Evolutionary conservation across 2,329 filamentous ascomycete genomes (phyloP), one percentile per base, ranked within the genome.

Genomic region (Septoria petroselini): DNA sequence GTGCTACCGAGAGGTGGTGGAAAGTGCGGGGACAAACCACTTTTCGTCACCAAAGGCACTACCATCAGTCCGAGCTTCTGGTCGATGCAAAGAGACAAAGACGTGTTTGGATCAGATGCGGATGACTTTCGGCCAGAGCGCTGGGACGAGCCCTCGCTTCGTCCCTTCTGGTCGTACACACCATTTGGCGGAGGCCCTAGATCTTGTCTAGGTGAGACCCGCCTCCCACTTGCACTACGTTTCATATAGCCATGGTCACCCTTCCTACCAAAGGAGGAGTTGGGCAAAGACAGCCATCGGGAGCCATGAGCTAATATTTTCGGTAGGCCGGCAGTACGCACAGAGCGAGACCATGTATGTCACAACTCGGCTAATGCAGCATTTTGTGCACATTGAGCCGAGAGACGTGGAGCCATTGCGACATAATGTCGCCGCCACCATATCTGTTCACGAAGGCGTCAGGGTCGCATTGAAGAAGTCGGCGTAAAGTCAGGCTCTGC

Each of bases 1-100:
- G 85, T 82, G 0, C 77, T 93, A 3, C 87, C 88, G 0, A 75
- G 73, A 17, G 87, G 76, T 33, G 76, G 75, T 23, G 76, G 76
- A 0, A 59, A 66, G 1, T 71, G 77, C 49, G 73, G 73, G 27
- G 68, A 71, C 1, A 70, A 75, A 39, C 85, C 85, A 0, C 62
- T 91, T 17, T 65, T 64, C 43, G 57, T 70, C 7, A 42, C 57
- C 9, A 59, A 65, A 51, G 66, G 65, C 12, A 55, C 55, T 6
- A 41, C 43, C 1, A 50, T 70, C 8, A 34, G 48, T 4, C 60
- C 59, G 23, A 60, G 58, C 45, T 57, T 61, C 19, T 61, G 60
- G 41, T 59, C 59, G 0, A 54, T 68, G 52, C 21, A 48, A 23
- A 54, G 54, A 15, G 15, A 38, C 23, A 41, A 41, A 23, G 31